phyloP scores from a whole-genome alignment of 108 stramenopile species.

The Pseudonitzschia delicatissima region DNA sequence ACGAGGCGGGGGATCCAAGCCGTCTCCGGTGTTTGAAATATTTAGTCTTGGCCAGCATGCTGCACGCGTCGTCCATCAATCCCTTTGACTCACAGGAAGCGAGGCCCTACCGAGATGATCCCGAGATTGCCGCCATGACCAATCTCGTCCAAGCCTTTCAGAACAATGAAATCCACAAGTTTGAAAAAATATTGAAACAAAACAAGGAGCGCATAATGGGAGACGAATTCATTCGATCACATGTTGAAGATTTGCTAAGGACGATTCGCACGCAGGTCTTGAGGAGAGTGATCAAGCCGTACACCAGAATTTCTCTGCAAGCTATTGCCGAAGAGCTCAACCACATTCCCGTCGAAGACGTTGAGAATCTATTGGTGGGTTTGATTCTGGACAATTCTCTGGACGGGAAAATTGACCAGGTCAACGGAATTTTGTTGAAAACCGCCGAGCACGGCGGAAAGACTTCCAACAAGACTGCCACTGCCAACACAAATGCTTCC shows the following conservation, averaged over 20 bases:
- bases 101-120: conserved; percentile 89
- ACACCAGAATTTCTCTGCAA: conserved; percentile 76
- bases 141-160: conserved; percentile 88
- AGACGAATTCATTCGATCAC: conserved; percentile 88
- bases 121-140: conserved; percentile 93
- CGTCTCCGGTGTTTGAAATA: conserved; percentile 88
- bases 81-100: conserved; percentile 95
- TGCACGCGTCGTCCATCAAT: conserved; percentile 87
- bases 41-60: conserved; percentile 91
- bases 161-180: conserved; percentile 66
- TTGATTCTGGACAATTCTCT: conserved; percentile 86
- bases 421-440: conserved; percentile 52
- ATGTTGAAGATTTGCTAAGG: conserved; percentile 83
- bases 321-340: conserved; percentile 84
- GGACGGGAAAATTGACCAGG: conserved; percentile 78
- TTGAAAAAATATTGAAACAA: conserved; percentile 77
- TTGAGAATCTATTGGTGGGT: conserved; percentile 82
- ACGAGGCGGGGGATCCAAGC: conserved; percentile 90
- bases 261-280: conserved; percentile 92
- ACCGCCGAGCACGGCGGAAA: conserved; percentile 26
- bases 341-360: conserved; percentile 77
- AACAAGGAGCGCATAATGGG: conserved; percentile 87
- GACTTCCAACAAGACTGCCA: not conserved
- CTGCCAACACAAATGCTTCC: not conserved
- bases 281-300: conserved; percentile 78